Base-by-base conservation (phyloP, 129 eudicot species). In the Flaveria ramosissima region DNA sequence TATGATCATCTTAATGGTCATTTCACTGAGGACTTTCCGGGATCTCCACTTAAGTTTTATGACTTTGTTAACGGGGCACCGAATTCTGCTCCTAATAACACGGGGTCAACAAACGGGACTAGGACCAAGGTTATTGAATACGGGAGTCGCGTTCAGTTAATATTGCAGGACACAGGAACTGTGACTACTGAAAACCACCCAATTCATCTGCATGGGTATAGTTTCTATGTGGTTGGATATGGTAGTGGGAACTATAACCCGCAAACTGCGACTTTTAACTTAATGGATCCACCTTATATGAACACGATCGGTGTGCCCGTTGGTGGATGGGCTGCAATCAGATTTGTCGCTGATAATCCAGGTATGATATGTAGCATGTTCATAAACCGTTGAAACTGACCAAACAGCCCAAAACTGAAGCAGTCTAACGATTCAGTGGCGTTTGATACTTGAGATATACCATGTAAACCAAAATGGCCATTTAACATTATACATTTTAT, bases 51-150 rank as follows among this genome's bases (percentile, higher is more conserved):
- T 63, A 83, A 73, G 61, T 85, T 83, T 73, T 90, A 87, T 57
- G 96, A 90, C 70, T 90, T 87, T 82, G 96, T 90, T 19, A 87
- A 90, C 42, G 90, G 89, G 67, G 92, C 96, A n/a, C 96, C 96
- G 20, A 90, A 90, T 70, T 81, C 85, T 2, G 72, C 88, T 78
- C 96, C 96, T 62, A 78, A 85, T 70, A 69, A 90, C 55, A 90
- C 96, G 0, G 81, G 88, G 27, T 82, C 96, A 3, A 16, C 75
- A 24, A 85, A 46, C 13, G 96, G 96, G 36, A 90, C 92, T 3
- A 82, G 92, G 69, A 79, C 81, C 7, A 88, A 80, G 77, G 88
- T 88, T 59, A 83, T 90, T n/a, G 92, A 90, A 80, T 90, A 61
- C n/a, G 92, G 96, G 70, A 74, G 86, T 8, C 64, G 82, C 50